Evolutionary conservation across 192 early-diverging fungal species (phyloP).

Genomic region (Phlyctochytrium arcticum): DNA sequence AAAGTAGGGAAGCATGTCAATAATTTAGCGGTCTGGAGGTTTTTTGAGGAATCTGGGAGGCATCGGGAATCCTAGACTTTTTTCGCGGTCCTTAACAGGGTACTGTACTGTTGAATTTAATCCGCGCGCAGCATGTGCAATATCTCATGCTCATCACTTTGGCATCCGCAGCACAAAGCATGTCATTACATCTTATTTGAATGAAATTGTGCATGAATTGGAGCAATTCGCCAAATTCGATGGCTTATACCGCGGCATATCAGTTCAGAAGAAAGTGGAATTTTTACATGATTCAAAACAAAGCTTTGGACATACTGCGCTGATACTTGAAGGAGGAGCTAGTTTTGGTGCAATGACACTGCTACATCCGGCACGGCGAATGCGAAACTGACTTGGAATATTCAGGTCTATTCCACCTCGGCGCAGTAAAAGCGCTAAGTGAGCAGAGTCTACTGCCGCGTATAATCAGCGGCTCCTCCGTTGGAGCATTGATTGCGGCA

Average conservation of each 20-base stretch:
- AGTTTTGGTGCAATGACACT: constrained; percentile 47
- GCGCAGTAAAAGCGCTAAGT: constrained; percentile 70
- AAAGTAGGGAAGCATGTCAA: background rate
- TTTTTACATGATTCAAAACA: constrained; percentile 72
- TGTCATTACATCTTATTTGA: constrained; percentile 73
- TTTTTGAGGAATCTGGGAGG: constrained; percentile 72
- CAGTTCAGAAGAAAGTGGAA: constrained; percentile 54
- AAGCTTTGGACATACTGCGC: constrained; percentile 70
- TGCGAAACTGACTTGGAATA: constrained; percentile 6
- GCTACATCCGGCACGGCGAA: too few species aligned
- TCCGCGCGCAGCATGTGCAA: background rate
- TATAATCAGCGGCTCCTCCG: constrained; percentile 72
- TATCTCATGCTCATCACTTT: constrained; percentile 5
- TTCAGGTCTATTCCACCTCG: constrained; percentile 48
- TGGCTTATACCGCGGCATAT: constrained; percentile 17
- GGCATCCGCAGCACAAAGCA: constrained; percentile 55
- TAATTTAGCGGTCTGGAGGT: constrained; percentile 26
- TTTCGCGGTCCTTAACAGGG: constrained; percentile 55
- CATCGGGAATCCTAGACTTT: constrained; percentile 60
- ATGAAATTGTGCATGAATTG: constrained; percentile 57
- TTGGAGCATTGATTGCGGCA: constrained; percentile 71
- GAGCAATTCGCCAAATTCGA: constrained; percentile 31
- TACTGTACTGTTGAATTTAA: background rate
- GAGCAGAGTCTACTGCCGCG: constrained; percentile 62
- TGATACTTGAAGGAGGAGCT: constrained; percentile 69